These are phyloP conservation scores for Taphrina communis DNA, from an alignment of 1,139 yeast species.

Conservation along the genomic window DNA sequence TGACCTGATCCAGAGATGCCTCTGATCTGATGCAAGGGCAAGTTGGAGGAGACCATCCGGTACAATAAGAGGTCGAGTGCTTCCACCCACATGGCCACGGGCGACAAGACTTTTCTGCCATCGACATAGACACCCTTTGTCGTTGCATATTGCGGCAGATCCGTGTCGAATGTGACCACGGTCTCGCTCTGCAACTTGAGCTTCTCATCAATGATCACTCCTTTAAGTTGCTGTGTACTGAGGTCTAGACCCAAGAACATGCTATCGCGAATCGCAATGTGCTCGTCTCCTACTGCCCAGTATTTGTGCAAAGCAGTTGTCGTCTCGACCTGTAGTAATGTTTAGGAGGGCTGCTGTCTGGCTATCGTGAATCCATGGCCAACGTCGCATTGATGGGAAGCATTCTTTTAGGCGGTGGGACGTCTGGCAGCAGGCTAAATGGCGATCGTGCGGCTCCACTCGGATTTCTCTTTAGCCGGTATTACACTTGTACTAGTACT, in stretches of 20 bases:
- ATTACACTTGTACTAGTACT: no score
- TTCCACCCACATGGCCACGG: constrained; percentile 88
- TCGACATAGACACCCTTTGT: constrained; percentile 70
- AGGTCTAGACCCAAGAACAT: constrained; percentile 73
- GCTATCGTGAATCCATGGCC: no score
- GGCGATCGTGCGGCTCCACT: no score
- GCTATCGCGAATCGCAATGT: neutral
- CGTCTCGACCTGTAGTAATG: no score
- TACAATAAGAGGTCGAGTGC: constrained; percentile 71
- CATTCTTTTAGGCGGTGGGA: no score
- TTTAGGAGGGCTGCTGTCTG: no score
- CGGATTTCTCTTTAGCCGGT: no score
- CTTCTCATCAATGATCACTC: constrained; percentile 65
- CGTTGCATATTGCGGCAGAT: constrained; percentile 54
- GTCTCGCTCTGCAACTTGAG: constrained; percentile 64
- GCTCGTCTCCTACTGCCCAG: no score
- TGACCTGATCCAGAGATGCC: constrained; percentile 88
- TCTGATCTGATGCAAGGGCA: constrained; percentile 66
- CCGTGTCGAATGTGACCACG: constrained; percentile 73
- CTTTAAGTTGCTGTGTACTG: constrained; percentile 87
- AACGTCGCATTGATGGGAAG: no score
- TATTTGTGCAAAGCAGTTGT: no score
- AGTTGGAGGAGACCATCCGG: constrained; percentile 60
- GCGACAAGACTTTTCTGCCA: constrained; percentile 67
- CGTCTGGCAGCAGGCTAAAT: no score